Percentiles rank a stretch among this genome's conserved stretches.
These are phyloP conservation scores for Aspergillus pseudonomiae DNA, from an alignment of 2,329 filamentous ascomycete genomes.

Conservation along the genomic window DNA sequence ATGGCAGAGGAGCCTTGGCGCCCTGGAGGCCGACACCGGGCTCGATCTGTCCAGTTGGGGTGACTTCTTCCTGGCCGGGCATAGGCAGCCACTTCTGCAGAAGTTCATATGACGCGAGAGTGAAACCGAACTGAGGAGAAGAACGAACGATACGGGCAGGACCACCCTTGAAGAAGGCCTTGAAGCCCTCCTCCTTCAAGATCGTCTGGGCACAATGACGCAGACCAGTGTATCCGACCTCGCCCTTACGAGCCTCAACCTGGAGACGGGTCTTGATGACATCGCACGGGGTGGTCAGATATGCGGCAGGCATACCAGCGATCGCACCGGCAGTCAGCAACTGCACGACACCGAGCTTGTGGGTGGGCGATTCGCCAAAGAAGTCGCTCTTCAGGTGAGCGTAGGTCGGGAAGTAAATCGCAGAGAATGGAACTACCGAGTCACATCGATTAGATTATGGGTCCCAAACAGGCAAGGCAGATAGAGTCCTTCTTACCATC, in stretches of 20 bases:
- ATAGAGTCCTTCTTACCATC: conserved; percentile 56
- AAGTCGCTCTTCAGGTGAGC: conserved; percentile 90
- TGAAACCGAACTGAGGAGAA: conserved; percentile 97
- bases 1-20: conserved; percentile 65
- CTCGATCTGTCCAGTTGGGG: conserved; percentile 63
- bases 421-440: conserved; percentile 79
- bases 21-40: conserved; percentile 66
- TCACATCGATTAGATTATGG: conserved; percentile 12
- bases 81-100: conserved; percentile 79
- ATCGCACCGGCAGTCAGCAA: conserved; percentile 94
- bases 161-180: conserved; percentile 97
- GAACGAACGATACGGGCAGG: conserved; percentile 93
- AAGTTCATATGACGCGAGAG: conserved; percentile 91
- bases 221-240: conserved; percentile 82
- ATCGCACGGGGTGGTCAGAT: conserved; percentile 95
- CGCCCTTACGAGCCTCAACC: conserved; percentile 95
- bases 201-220: conserved; percentile 84
- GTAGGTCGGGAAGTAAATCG: conserved; percentile 98
- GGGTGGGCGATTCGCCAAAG: conserved; percentile 84
- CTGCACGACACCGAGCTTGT: conserved; percentile 88
- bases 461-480: background rate
- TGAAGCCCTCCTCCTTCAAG: conserved; percentile 87
- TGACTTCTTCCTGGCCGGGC: conserved; percentile 65
- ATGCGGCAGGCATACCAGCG: conserved; percentile 86
- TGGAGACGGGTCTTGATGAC: conserved; percentile 99